Evolutionary conservation across 345 rosid species (phyloP), one percentile per base, ranked within the genome.

Genomic region (Salix exigua): DNA sequence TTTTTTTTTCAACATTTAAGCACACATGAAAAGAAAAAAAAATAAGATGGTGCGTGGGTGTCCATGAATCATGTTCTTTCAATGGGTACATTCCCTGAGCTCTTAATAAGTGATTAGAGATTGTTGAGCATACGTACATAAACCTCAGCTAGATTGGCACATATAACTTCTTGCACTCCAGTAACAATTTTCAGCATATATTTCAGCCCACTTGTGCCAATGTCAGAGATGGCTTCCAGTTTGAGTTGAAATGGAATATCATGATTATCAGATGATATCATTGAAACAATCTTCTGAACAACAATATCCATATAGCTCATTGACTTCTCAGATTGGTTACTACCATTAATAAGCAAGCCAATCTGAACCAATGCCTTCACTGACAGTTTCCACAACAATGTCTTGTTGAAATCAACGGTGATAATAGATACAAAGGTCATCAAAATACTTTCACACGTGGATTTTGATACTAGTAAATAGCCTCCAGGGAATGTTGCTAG

Each of bases 341-440:
- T 83, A 58, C 58, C 84, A 58, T 88, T 80, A 83, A 91, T 78
- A 82, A 82, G 89, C 42, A 86, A 88, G 81, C 97, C 97, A 81
- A 93, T 86, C 70, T 85, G 81, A 71, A 86, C 91, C 30, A 93
- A 83, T 40, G 96, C 94, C 77, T 87, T 91, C 85, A 95, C 73
- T 35, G 91, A 87, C 77, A 88, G 80, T 80, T 85, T 90, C 97
- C 99, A 93, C 72, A 79, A 46, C 48, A 77, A 62, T 70, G 85
- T 81, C 79, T 81, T 83, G 61, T 78, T 64, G 79, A 80, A 89
- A 68, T 88, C 85, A 68, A 48, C 66, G 21, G 80, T 85, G 78
- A 89, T 66, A 79, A 89, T 80, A 72, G 96, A 88, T 50, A 87
- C 76, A 60, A 90, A 78, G 55, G 85, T 84, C 80, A 73, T 61